Conservation (phyloP, 2,329 filamentous ascomycete species). For the Mycocentrospora acerina region DNA sequence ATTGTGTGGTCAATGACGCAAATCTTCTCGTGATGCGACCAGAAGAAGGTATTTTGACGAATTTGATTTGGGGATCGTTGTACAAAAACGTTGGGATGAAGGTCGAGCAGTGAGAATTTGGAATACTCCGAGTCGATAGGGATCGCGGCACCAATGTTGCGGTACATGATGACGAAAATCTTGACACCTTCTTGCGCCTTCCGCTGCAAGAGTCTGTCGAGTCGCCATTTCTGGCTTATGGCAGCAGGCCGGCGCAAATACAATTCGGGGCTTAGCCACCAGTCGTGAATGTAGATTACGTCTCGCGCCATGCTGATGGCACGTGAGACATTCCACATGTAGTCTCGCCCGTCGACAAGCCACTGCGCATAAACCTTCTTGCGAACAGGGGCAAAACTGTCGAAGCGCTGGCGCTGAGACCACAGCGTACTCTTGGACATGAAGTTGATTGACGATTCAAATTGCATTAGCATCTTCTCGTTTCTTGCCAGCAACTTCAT, state of each 20-base stretch:
- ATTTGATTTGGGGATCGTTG: conserved; percentile 97
- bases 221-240: conserved; percentile 96
- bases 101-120: conserved; percentile 90
- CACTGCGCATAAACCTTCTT: conserved; percentile 88
- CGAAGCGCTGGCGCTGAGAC: conserved; percentile 81
- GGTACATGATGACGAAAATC: conserved; percentile 95
- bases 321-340: conserved; percentile 99
- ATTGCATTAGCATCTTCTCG: conserved; percentile 85
- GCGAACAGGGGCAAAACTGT: conserved; percentile 89
- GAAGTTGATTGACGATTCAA: conserved; percentile 85
- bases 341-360: conserved; percentile 94
- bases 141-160: conserved; percentile 95
- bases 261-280: conserved; percentile 96
- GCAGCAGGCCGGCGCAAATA: conserved; percentile 92
- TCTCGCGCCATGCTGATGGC: conserved; percentile 97
- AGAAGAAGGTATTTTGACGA: conserved; percentile 99
- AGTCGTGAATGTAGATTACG: conserved; percentile 98
- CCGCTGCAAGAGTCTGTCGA: conserved; percentile 87
- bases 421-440: conserved; percentile 84
- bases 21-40: conserved; percentile 98
- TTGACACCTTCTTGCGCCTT: conserved; percentile 96
- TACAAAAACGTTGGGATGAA: conserved; percentile 95
- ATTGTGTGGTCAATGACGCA: conserved; percentile 94
- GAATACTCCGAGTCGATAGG: conserved; percentile 99
- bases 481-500: conserved; percentile 89